Percentiles rank a stretch among this genome's conserved stretches.
Conservation (phyloP, 176 grass and related monocot species). For the Elymus sibiricus region DNA sequence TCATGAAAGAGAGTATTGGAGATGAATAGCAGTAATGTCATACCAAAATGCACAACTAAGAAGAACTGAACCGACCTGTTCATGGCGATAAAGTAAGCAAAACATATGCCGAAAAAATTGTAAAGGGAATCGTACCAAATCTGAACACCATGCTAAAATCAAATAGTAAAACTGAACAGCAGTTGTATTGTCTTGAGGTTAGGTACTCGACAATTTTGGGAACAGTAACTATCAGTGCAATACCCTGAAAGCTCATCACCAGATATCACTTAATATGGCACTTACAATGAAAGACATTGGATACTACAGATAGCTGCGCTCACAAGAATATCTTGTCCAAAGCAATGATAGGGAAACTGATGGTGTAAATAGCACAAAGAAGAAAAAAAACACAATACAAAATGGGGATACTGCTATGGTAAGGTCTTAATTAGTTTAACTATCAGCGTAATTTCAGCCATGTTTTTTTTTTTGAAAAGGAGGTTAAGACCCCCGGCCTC, state of each 20-base stretch:
- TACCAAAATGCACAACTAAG: slow-evolving; percentile 84
- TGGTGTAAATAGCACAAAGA: slow-evolving; percentile 68
- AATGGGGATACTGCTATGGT: slow-evolving; percentile 72
- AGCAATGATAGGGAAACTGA: slow-evolving; percentile 51
- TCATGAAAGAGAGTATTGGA: slow-evolving; percentile 91
- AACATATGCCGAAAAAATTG: not conserved
- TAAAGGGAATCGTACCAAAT: slow-evolving; percentile 8
- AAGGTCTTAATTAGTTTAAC: slow-evolving; percentile 20
- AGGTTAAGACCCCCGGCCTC: no score
- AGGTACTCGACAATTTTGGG: slow-evolving; percentile 83
- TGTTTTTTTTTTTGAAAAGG: no score
- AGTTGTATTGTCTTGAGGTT: slow-evolving; percentile 70
- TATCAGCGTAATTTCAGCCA: no score
- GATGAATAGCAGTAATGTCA: slow-evolving; percentile 91
- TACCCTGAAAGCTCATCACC: slow-evolving; percentile 42
- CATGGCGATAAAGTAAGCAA: slow-evolving; percentile 15
- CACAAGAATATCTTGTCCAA: slow-evolving; percentile 93
- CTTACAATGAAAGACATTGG: not conserved
- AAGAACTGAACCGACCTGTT: slow-evolving; percentile 81
- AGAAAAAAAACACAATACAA: slow-evolving; percentile 66
- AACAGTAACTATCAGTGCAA: slow-evolving; percentile 82
- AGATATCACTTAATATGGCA: slow-evolving; percentile 5
- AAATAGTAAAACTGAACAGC: slow-evolving; percentile 8
- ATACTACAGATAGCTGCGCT: not conserved
- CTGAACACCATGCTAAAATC: not conserved